Base-by-base conservation (phyloP, 768 basidiomycete genomes). In the Lanmaoa rubissima region DNA sequence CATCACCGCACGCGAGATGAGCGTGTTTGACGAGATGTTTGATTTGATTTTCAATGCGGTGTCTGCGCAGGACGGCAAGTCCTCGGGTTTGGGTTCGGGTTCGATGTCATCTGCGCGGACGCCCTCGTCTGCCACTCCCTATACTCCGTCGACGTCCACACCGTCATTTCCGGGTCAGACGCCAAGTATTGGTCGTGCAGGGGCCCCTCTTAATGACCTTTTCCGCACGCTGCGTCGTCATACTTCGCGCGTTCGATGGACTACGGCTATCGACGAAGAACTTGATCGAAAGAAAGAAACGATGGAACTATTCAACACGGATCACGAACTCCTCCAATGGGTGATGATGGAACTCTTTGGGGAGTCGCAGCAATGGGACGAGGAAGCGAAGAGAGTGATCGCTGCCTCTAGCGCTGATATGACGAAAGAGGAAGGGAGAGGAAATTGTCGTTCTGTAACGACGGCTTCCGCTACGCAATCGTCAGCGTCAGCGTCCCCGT, bases 301-400 rank as follows among this genome's bases (percentile, higher is more conserved):
- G 54, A 88, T 94, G 77, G 80, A 87, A 48, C 65, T 81, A 17
- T 90, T 87, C 61, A 73, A 78, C 24, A 86, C 79, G 8, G 92
- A 94, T 63, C 74, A 80, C 55, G 78, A 88, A 51, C 78, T 94
- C 17, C 76, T 94, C 49, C 78, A 83, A 36, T 94, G 92, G 92
- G 83, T 86, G 12, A 73, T 79, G 64, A 71, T 73, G 16, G 82
- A 87, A 50, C 81, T 94, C 3, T 94, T 94, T 63, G 82, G 73
- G 16, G 81, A 83, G 61, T 82, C 82, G 5, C 63, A 74, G 62
- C 66, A 68, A 46, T 82, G 80, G 65, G 82, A 82, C 60, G 76
- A 74, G 36, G 79, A 75, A 16, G 79, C 79, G 1, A 75, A 72
- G 38, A 65, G 70, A 38, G 76, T 77, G 10, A 70, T 77, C 9